Percentiles rank a stretch among this genome's conserved stretches.
phyloP scores from a whole-genome alignment of 1,139 yeast genomes.

The Kodamaea sp. region DNA sequence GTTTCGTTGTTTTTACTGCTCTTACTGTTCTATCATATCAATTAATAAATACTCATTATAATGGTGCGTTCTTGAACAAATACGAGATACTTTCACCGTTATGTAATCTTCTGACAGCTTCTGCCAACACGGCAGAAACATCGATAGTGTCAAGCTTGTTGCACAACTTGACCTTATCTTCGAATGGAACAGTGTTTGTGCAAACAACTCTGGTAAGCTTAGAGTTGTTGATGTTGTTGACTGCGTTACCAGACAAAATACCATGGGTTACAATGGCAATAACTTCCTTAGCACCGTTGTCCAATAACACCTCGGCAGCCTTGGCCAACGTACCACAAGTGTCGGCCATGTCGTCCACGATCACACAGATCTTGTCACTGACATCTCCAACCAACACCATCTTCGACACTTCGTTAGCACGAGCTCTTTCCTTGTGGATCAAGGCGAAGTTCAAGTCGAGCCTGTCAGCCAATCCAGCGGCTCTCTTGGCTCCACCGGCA shows the following conservation, averaged over 20 bases:
- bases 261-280: slow-evolving; percentile 98
- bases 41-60: too few species aligned
- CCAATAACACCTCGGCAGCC: slow-evolving; percentile 88
- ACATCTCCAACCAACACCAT: slow-evolving; percentile 99
- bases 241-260: slow-evolving; percentile 84
- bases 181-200: slow-evolving; percentile 93
- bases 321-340: slow-evolving; percentile 96
- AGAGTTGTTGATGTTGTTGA: slow-evolving; percentile 77
- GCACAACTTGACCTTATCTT: slow-evolving; percentile 69
- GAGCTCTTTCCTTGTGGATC: slow-evolving; percentile 93
- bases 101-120: slow-evolving; percentile 92
- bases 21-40: too few species aligned
- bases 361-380: slow-evolving; percentile 77
- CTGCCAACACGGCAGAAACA: slow-evolving; percentile 90
- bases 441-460: slow-evolving; percentile 92
- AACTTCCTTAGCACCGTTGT: slow-evolving; percentile 79
- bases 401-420: slow-evolving; percentile 90
- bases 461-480: slow-evolving; percentile 92
- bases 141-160: slow-evolving; percentile 81
- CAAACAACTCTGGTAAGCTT: slow-evolving; percentile 81
- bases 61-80: slow-evolving; percentile 58
- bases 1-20: too few species aligned
- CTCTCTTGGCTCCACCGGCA: slow-evolving; percentile 99
- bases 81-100: slow-evolving; percentile 84
- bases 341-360: slow-evolving; percentile 98